A percentile compares a stretch with the other conserved stretches of the same genome.
These are phyloP conservation scores for Starmera pachycereana DNA, from an alignment of 805 yeast species.

Conservation along the genomic window DNA sequence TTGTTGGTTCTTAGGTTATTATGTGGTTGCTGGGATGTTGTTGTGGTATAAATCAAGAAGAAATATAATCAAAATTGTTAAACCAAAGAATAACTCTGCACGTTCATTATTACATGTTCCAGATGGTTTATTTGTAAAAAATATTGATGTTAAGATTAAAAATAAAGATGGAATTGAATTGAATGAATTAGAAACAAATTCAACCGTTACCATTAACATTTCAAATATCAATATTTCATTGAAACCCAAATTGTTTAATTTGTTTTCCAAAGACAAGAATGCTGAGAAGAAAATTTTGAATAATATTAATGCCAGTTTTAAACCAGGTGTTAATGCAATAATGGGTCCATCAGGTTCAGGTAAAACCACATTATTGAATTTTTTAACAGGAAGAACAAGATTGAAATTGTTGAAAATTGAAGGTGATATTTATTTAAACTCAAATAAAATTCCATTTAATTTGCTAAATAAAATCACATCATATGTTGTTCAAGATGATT, in stretches of 20 bases:
- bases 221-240: neutral
- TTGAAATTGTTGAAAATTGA: slow-evolving; percentile 18
- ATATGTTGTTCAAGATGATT: slow-evolving; percentile 77
- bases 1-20: slow-evolving; percentile 49
- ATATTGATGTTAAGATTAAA: neutral
- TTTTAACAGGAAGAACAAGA: slow-evolving; percentile 47
- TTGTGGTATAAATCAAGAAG: slow-evolving; percentile 29
- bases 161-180: neutral
- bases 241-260: neutral
- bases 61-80: neutral
- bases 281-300: slow-evolving; percentile 15
- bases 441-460: slow-evolving; percentile 21
- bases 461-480: slow-evolving; percentile 42
- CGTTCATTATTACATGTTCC: neutral
- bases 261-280: slow-evolving; percentile 1
- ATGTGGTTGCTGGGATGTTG: slow-evolving; percentile 38
- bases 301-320: slow-evolving; percentile 56
- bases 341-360: slow-evolving; percentile 83
- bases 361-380: slow-evolving; percentile 56
- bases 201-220: neutral
- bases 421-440: slow-evolving; percentile 38
- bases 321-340: slow-evolving; percentile 66
- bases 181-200: neutral
- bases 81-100: neutral
- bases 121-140: neutral